Evolutionary conservation across 257 asterid species (phyloP), one percentile per base, ranked within the genome.

Genomic region (Ilex asprella): DNA sequence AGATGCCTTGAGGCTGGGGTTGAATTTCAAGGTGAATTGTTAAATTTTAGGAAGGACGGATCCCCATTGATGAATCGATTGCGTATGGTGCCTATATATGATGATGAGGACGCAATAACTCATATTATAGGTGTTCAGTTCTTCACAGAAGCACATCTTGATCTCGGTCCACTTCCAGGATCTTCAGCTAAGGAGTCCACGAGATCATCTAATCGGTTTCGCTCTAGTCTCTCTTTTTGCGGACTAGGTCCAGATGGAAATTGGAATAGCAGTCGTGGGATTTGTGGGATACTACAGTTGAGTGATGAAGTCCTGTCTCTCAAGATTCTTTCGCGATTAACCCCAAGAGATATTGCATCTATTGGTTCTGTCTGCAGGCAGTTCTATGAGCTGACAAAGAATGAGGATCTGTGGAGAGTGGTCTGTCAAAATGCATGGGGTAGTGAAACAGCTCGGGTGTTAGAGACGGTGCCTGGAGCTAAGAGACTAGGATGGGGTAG

Each of bases 361-460:
- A 62, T 91, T 69, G 91, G 90, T 62, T 91, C 95, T 51, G 98
- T 86, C n/a, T 88, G 92, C 75, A 77, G 60, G 59, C 70, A 80
- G 52, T 62, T 88, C 54, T 86, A 88, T 73, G 96, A 82, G 76
- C 64, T 86, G 60, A 86, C 98, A 31, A 90, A 69, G 67, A 81
- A 83, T 55, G 97, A 90, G 76, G 93, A 90, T 63, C 81, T 90
- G 15, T 87, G 96, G 98, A 79, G 86, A 57, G 78, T 81, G 86
- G 95, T 91, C 56, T 88, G 95, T 67, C 98, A 91, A 70, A 91
- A 88, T 74, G 96, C 94, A 61, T 91, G 94, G 95, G 95, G 88
- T 55, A 77, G 79, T 54, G 96, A 91, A 72, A 86, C 95, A 29
- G 84, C 96, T 56, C 74, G 92, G 64, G 85, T 82, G 12, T 44